Evolutionary conservation across 768 basidiomycete species (phyloP), one percentile per base, ranked within the genome.

Genomic region (Clavaria fumosa): DNA sequence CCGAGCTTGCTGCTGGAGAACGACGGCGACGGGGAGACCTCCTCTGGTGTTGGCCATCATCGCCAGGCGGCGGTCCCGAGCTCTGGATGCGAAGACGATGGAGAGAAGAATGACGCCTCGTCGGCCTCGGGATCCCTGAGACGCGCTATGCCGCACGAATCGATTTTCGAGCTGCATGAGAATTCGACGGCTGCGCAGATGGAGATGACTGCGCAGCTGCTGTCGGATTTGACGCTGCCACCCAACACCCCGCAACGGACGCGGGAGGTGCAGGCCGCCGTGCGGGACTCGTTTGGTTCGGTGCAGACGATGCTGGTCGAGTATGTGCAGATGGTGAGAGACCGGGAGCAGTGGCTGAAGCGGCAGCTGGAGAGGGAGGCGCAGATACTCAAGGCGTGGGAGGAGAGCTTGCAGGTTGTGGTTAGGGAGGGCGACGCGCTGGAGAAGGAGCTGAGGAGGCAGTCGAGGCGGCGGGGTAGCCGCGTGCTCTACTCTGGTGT

Each of bases 341-440:
- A 79, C 40, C 66, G 91, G n/a, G 91, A 95, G 45, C 67, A 70
- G 34, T 95, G 79, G 70, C 90, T 74, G 63, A 66, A 64, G 39
- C 57, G 63, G 21, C 69, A 74, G 46, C 59, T 89, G 7, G 67
- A 67, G 44, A 67, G 70, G 18, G 82, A 88, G 50, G 62, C 66
- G 34, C 62, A 67, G 46, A 63, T 75, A 18, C 74, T 76, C 49
- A 60, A 51, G 7, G 62, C 89, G 19, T 96, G 91, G 91, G 90
- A 93, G 57, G 79, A 88, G 58, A 91, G 83, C 53, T 55, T 96
- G 50, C 74, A 78, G 38, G 72, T 74, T 2, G 88, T 91, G 5
- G 89, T 90, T 1, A 66, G 69, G 39, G 85, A 93, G 53, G 88
- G 89, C 11, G 85, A 86, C 49, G 67, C 63, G 7, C 66, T 91